phyloP scores from a whole-genome alignment of 179 eudicot genomes.

The Silene noctiflora region DNA sequence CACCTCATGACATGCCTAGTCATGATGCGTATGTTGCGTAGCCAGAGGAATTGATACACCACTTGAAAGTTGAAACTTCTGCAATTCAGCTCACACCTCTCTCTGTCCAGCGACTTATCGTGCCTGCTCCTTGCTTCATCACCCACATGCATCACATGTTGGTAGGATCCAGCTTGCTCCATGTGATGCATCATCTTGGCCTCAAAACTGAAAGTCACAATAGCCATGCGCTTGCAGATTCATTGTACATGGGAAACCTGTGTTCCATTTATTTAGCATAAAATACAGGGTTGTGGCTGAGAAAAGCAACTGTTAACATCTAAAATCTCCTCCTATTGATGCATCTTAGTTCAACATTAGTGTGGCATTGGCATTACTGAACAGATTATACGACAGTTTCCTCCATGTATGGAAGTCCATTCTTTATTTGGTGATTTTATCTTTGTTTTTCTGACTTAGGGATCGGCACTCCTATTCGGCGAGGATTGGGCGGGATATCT shows the following conservation, averaged over 20 bases:
- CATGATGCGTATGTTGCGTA: no score
- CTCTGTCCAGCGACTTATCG: no score
- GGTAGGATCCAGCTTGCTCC: no score
- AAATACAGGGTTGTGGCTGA: not conserved
- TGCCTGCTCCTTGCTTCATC: no score
- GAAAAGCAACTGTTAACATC: constrained; percentile 2
- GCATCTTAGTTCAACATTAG: not conserved
- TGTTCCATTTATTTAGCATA: not conserved
- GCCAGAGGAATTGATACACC: no score
- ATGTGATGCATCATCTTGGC: no score
- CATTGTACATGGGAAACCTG: not conserved
- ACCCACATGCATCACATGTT: no score
- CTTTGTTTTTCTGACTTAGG: constrained; percentile 42
- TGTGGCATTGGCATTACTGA: not conserved
- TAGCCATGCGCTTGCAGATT: not conserved
- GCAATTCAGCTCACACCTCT: no score
- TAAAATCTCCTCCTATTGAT: not conserved
- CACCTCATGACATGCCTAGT: no score
- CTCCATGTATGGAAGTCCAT: not conserved
- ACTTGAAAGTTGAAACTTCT: no score
- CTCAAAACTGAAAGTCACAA: not conserved
- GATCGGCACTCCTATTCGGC: constrained; percentile 84
- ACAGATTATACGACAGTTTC: not conserved
- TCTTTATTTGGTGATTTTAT: constrained; percentile 2
- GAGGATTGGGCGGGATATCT: constrained; percentile 92